Base-by-base conservation (phyloP, 176 grass and related monocot species). In the Stipa capillata region DNA sequence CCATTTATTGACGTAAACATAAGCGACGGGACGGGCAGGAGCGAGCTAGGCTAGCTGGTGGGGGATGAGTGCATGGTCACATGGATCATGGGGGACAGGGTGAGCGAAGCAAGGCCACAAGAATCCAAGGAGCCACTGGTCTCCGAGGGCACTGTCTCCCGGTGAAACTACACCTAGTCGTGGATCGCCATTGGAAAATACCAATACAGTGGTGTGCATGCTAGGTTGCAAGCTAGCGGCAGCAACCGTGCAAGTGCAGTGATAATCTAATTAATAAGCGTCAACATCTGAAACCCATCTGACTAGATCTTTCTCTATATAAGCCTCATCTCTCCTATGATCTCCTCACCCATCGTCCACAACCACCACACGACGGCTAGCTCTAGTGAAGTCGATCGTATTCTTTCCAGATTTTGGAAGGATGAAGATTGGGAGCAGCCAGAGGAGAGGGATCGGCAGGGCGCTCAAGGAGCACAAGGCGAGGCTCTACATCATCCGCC, bases 31-130 rank as follows among this genome's bases (percentile, higher is more conserved):
- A 68, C 17, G 43, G 43, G 43, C 17, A 49, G 20, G 21, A 25
- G 13, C 41, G 27, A 69, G 66, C 41, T 11, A 39, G 8, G 6
- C 57, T 2, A 33, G 40, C 24, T 45, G 12, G 64, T 47, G n/a
- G 64, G 28, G 60, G 33, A 18, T 12, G 3, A 36, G 18, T 53
- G n/a, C n/a, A n/a, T 21, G 75, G 32, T 23, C 32, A 25, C 4
- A 28, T 7, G n/a, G 79, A 57, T 34, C 41, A 73, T 20, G 21
- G 42, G 28, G 66, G n/a, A 68, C 82, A 83, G 49, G 72, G 39
- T 39, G 82, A 77, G 72, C 13, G 67, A 84, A 84, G 62, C 61
- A 12, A 84, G 49, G 61, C 27, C 61, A 77, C 6, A 84, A 68
- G 28, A 29, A 13, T 83, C 60, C 48, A 84, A 28, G 50, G 50